Evolutionary conservation across 352 stramenopile species (phyloP), one percentile per base, ranked within the genome.

Genomic region (Plasmopara muralis): DNA sequence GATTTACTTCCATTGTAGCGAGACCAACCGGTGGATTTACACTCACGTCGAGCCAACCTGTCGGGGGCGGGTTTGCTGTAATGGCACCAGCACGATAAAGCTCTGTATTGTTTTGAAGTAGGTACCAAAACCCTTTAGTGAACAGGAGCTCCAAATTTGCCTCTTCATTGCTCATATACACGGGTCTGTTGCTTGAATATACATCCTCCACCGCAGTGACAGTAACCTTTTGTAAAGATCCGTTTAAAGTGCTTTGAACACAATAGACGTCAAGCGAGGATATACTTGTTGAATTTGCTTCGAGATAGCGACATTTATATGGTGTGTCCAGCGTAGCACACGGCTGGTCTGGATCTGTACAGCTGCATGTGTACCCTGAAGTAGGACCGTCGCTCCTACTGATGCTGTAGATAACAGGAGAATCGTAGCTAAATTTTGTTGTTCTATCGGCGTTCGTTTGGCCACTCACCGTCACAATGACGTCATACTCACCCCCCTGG

Each of bases 311-410:
- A 20, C 74, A 85, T 37, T 68, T 53, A 40, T 78, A 64, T 5
- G 72, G 74, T n/a, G 66, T n/a, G 5, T 49, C 60, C 15, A 66
- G 31, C 10, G 72, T 71, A 2, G 74, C 64, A 30, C 74, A 85
- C 0, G 70, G 67, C 28, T 55, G 59, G 13, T 67, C 57, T 13
- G 67, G 50, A 46, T 82, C 60, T 12, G 25, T 47, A 28, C 74
- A 85, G 29, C 48, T 64, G 35, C 74, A 85, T 28, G 72, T 64
- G 37, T 83, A 83, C 2, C 74, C 74, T 33, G 72, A 62, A 0
- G 72, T 85, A 2, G 74, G 70, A n/a, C 67, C 72, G 15, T 74
- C 53, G 6, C 29, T 55, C 25, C 53, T 55, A 50, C 67, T 85
- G 37, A 85, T 62, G 9, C 38, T 61, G 30, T 57, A 62, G 13